phyloP scores from a whole-genome alignment of 179 eudicot species.

The Carnegiea gigantea region DNA sequence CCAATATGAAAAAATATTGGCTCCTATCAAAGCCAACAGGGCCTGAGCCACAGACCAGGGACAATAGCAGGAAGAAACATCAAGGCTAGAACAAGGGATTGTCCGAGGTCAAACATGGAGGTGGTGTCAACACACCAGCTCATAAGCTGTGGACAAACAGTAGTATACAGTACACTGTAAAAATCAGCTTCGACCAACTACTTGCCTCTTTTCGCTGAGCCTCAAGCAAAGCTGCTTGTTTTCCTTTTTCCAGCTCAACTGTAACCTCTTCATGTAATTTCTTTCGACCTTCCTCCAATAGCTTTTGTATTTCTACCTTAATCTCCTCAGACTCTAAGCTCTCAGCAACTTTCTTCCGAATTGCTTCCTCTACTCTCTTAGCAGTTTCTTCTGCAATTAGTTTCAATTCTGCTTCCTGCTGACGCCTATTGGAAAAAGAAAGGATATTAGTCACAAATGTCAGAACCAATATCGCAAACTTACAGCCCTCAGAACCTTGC shows the following conservation, averaged over 20 bases:
- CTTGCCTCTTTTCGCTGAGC: slow-evolving; percentile 86
- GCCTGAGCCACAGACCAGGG: no score
- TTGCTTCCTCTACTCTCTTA: slow-evolving; percentile 82
- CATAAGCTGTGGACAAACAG: not conserved
- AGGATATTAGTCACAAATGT: slow-evolving; percentile 20
- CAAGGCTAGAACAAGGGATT: not conserved
- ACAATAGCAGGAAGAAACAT: no score
- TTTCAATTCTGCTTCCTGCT: slow-evolving; percentile 73
- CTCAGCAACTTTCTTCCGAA: slow-evolving; percentile 68
- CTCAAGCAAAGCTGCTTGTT: slow-evolving; percentile 66
- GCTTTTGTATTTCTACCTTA: slow-evolving; percentile 59
- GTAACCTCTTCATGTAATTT: slow-evolving; percentile 72
- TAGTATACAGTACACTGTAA: not conserved
- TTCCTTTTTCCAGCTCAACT: slow-evolving; percentile 69
- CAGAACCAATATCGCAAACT: not conserved
- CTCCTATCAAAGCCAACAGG: no score
- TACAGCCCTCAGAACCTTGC: slow-evolving; percentile 18
- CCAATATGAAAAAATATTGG: no score
- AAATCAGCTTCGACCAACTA: not conserved
- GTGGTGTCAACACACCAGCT: not conserved
- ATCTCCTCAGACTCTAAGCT: slow-evolving; percentile 69
- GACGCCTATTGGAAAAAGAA: slow-evolving; percentile 50
- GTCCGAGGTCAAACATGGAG: not conserved
- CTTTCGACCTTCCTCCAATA: slow-evolving; percentile 66
- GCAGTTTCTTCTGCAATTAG: slow-evolving; percentile 85